Conservation (phyloP, 2,329 filamentous ascomycete species). For the Penicillium psychrosexuale region DNA sequence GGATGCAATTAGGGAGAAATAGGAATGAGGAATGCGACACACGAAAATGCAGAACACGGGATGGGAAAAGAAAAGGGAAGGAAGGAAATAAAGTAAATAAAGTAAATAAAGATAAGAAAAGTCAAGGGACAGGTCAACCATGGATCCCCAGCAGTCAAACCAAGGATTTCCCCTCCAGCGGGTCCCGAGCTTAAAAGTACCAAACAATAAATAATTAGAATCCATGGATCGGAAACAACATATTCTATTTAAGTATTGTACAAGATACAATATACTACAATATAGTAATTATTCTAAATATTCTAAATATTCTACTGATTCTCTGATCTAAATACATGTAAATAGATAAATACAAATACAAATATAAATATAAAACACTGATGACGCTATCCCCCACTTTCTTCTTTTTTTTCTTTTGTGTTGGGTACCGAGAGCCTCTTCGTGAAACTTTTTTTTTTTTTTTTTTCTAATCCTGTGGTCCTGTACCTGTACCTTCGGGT, state of each 20-base stretch:
- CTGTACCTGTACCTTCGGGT: conserved; percentile 1
- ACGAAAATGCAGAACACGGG: neutral
- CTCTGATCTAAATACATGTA: neutral
- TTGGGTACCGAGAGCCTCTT: conserved; percentile 25
- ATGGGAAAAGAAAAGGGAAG: neutral
- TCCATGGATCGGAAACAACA: too few species aligned
- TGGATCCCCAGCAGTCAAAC: conserved; percentile 8
- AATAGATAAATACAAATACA: neutral
- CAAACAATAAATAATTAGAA: too few species aligned
- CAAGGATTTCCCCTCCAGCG: conserved; percentile 15
- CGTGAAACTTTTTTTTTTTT: conserved; percentile 15
- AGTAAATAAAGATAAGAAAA: conserved; percentile 2
- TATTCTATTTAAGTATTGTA: neutral
- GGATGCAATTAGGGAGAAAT: conserved; percentile 4
- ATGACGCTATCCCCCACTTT: conserved; percentile 14
- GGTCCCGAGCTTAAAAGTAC: conserved; percentile 14
- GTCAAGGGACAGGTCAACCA: conserved; percentile 3
- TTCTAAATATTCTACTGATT: too few species aligned
- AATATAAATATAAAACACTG: neutral
- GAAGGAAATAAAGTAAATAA: neutral
- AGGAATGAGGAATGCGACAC: neutral
- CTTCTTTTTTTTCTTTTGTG: conserved; percentile 10
- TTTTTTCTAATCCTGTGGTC: neutral
- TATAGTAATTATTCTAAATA: too few species aligned
- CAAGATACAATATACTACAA: neutral